Evolutionary conservation across 169 alveolate species (phyloP).

Genomic region (Cytauxzoon felis): DNA sequence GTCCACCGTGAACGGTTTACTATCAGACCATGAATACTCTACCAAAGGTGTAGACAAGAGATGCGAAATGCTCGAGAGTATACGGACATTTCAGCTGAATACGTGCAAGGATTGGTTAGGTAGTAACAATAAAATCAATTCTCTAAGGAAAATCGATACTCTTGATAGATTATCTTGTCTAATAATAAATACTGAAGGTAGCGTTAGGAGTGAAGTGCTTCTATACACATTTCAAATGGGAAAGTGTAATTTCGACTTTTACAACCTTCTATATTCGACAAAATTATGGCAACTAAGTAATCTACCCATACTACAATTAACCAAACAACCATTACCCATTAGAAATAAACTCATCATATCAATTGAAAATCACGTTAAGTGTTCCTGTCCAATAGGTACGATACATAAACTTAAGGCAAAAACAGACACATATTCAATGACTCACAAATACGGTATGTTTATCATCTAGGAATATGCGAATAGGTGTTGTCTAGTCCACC

Average conservation of each 20-base stretch:
- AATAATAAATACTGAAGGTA: slow-evolving; percentile 27
- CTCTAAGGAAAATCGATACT: slow-evolving; percentile 25
- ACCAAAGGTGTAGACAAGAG: slow-evolving; percentile 4
- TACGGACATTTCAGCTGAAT: slow-evolving; percentile 26
- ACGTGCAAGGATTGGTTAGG: slow-evolving; percentile 47
- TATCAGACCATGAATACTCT: background rate
- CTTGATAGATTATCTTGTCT: slow-evolving; percentile 38
- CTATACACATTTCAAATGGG: slow-evolving; percentile 12
- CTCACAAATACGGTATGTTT: no score
- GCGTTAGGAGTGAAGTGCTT: slow-evolving; percentile 25
- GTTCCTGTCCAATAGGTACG: slow-evolving; percentile 48
- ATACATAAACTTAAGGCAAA: background rate
- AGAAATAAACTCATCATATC: slow-evolving; percentile 26
- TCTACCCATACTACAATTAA: slow-evolving; percentile 13
- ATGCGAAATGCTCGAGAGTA: background rate
- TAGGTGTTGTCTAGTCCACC: no score
- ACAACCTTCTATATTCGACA: background rate
- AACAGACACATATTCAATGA: no score
- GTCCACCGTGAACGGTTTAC: slow-evolving; percentile 3
- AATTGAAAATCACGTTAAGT: slow-evolving; percentile 16
- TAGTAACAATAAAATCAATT: slow-evolving; percentile 9
- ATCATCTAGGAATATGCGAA: no score
- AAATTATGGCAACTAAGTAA: slow-evolving; percentile 30
- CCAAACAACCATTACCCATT: slow-evolving; percentile 34
- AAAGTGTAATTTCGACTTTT: slow-evolving; percentile 38